A percentile compares a stretch with the other conserved stretches of the same genome.
Conservation (phyloP, 2,329 filamentous ascomycete species). For the Coniella vitis region DNA sequence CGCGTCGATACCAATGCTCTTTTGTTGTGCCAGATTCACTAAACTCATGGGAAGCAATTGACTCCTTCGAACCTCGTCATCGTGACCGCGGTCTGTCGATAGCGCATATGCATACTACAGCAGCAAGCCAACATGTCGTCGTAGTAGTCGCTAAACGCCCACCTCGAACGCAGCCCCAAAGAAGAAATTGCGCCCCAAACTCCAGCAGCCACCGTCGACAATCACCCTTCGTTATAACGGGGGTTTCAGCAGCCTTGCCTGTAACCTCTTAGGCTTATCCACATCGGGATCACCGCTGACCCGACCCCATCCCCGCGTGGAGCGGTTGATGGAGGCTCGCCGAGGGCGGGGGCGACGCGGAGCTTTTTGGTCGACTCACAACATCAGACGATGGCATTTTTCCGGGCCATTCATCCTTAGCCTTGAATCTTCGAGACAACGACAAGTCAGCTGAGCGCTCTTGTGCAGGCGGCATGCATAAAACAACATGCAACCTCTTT, state of each 20-base stretch:
- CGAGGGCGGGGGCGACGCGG: conserved; percentile 7
- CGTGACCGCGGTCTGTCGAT: no score
- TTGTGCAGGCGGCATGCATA: neutral
- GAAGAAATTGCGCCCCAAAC: no score
- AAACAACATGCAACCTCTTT: neutral
- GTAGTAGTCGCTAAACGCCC: no score
- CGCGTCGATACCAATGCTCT: no score
- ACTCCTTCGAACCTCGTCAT: no score
- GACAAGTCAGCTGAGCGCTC: conserved; percentile 2
- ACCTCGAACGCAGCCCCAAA: no score
- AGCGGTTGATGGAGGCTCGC: conserved; percentile 1
- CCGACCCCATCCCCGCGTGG: conserved; percentile 8
- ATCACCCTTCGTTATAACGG: neutral
- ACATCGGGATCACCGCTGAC: conserved; percentile 5
- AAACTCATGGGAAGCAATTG: no score
- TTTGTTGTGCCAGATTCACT: no score
- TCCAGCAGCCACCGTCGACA: neutral
- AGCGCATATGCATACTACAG: no score
- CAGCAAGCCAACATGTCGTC: no score
- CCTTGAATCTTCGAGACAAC: neutral
- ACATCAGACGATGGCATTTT: conserved; percentile 14
- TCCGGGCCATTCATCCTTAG: conserved; percentile 8
- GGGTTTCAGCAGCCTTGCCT: conserved; percentile 4
- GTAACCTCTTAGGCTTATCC: neutral
- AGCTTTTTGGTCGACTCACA: conserved; percentile 14